Evolutionary conservation across 2,329 filamentous ascomycete genomes (phyloP).

Genomic region (Pseudogymnoascus sp.): DNA sequence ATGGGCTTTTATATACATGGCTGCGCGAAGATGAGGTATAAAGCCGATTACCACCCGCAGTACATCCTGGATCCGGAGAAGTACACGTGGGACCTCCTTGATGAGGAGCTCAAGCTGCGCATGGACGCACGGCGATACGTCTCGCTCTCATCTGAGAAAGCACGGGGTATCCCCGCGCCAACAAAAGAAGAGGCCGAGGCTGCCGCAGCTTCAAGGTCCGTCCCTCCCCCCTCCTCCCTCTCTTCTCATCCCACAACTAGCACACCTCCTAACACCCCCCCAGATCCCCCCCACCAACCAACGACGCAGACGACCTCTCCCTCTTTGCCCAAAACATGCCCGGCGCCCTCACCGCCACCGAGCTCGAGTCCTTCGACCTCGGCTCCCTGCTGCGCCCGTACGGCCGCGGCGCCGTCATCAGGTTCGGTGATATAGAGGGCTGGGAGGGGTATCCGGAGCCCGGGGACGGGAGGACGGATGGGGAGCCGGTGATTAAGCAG

Average conservation of each 20-base stretch:
- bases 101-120: conserved; percentile 44
- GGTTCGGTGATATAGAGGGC: conserved; percentile 43
- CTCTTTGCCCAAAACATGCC: conserved; percentile 59
- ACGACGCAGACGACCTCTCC: conserved; percentile 25
- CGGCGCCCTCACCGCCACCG: conserved; percentile 48
- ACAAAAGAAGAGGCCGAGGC: neutral
- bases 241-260: too few species aligned
- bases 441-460: conserved; percentile 40
- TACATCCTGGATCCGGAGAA: conserved; percentile 63
- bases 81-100: conserved; percentile 51
- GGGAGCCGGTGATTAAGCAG: neutral
- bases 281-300: neutral
- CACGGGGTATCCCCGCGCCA: neutral
- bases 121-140: conserved; percentile 23
- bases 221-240: too few species aligned
- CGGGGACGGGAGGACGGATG: neutral
- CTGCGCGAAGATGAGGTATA: conserved; percentile 78
- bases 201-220: neutral
- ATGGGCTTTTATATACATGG: conserved; percentile 71
- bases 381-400: conserved; percentile 46
- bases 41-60: conserved; percentile 69
- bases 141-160: conserved; percentile 9
- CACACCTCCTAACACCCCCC: neutral
- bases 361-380: conserved; percentile 47
- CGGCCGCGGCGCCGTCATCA: conserved; percentile 30